Evolutionary conservation across 2,329 filamentous ascomycete genomes (phyloP), one percentile per base, ranked within the genome.

Genomic region (Fonsecaea monophora): DNA sequence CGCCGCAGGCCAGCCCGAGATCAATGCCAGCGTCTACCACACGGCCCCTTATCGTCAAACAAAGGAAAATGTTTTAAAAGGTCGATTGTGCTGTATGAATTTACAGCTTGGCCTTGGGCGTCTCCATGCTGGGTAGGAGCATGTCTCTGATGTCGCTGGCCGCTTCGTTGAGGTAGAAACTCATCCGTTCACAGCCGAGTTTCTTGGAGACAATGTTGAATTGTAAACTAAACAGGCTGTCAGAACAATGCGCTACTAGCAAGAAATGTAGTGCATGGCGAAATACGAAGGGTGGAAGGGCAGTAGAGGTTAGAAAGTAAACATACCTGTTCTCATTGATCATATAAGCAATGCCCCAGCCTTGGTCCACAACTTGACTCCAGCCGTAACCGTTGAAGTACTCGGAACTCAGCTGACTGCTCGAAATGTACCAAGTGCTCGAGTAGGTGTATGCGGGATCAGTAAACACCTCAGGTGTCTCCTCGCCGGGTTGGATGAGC

Each of bases 351-450:
- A 99, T 96, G 71, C 95, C 95, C 81, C 95, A 99, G 35, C 95
- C 95, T 68, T 90, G 92, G 76, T 98, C 94, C 63, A 98, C 91
- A 60, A 99, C 95, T 83, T 99, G 94, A 77, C 91, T 95, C 95
- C 95, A 99, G 54, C 95, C 95, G 80, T 99, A 99, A 30, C 96
- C 95, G 78, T 99, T 99, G 82, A 98, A 99, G 84, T 92, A 97
- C 83, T 99, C 96, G 38, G 90, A 94, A 81, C 91, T 95, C 78
- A 99, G 83, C 83, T 99, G 96, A 68, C 89, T 92, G 34, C 89
- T 92, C 34, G 90, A 94, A 66, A 99, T 84, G 81, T 89, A 97
- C 95, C 95, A 99, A 13, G 90, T 92, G 75, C 86, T 84, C 66
- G 90, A 94, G 84, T 98, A 99, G 3, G 81, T 77, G 78, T 86